Percentiles rank a stretch among this genome's conserved stretches.
Conservation (phyloP, 2,329 filamentous ascomycete genomes). For the Colletotrichum eremochloae region DNA sequence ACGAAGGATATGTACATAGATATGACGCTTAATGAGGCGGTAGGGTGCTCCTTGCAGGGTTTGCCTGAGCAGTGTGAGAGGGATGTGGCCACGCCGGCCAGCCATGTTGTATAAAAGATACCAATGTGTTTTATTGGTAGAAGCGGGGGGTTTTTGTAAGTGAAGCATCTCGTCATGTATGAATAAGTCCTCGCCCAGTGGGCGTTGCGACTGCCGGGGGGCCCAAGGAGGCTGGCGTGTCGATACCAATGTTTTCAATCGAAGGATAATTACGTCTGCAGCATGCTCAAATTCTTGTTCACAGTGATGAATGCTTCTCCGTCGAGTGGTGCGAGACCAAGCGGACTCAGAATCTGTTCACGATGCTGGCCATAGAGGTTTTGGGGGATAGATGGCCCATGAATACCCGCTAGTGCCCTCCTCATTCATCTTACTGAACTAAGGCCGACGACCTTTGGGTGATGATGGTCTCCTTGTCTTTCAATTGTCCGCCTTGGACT, state of each 20-base stretch:
- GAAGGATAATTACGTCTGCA: conserved; percentile 27
- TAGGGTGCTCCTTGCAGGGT: not conserved
- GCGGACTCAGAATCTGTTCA: not conserved
- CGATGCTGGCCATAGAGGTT: not conserved
- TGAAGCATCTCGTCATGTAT: conserved; percentile 38
- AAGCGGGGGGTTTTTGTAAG: conserved; percentile 22
- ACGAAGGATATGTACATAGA: conserved; percentile 30
- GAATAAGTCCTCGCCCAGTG: conserved; percentile 21
- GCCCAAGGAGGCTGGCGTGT: conserved; percentile 20
- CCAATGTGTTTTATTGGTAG: conserved; percentile 31
- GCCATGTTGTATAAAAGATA: conserved; percentile 48
- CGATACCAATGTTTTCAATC: conserved; percentile 39
- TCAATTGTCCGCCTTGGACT: not conserved
- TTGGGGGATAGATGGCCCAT: not conserved
- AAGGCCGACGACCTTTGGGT: not conserved
- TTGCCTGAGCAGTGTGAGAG: conserved; percentile 11
- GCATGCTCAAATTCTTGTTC: not conserved
- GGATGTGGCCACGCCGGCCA: conserved; percentile 38
- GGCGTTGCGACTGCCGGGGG: conserved; percentile 26
- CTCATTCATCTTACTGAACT: not conserved
- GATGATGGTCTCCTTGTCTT: not conserved
- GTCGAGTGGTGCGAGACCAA: not conserved
- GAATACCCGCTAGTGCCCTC: not conserved
- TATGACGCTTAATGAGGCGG: conserved; percentile 39
- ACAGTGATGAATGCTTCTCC: not conserved